Conservation (phyloP, 768 basidiomycete genomes). For the Suillus placidus region DNA sequence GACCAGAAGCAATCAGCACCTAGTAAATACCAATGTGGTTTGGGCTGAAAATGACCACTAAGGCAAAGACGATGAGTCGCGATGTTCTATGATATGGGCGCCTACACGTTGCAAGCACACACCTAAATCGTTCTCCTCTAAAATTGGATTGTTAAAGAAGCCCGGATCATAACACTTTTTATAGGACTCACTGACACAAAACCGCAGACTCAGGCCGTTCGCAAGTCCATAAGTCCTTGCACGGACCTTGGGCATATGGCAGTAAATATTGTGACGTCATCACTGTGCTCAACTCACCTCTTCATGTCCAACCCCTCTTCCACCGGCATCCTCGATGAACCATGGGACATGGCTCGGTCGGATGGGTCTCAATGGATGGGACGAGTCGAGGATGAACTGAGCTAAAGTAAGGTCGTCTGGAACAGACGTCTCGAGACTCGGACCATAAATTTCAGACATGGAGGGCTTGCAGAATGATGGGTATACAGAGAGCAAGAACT, state of each 20-base stretch:
- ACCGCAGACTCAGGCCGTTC: constrained; percentile 52
- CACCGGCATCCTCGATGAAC: constrained; percentile 61
- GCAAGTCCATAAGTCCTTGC: constrained; percentile 54
- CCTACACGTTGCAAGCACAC: constrained; percentile 17
- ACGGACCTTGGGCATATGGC: constrained; percentile 32
- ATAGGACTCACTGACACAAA: constrained; percentile 46
- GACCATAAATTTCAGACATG: constrained; percentile 33
- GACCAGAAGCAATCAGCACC: neutral
- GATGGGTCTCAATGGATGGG: constrained; percentile 46
- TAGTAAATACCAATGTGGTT: constrained; percentile 57
- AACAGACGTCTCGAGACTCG: constrained; percentile 40
- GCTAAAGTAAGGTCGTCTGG: constrained; percentile 67
- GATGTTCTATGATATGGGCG: neutral
- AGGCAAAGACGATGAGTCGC: constrained; percentile 9
- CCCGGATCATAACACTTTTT: neutral
- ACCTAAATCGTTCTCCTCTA: constrained; percentile 59
- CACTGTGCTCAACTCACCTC: constrained; percentile 42
- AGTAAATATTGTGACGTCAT: neutral
- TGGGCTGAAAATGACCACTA: constrained; percentile 66
- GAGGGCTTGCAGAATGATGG: too few species aligned
- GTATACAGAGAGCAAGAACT: neutral
- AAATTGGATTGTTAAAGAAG: neutral
- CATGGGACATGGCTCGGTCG: constrained; percentile 51
- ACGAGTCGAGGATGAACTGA: constrained; percentile 62
- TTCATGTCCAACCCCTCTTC: constrained; percentile 43